These are phyloP conservation scores for Calonectria honghensis DNA, from an alignment of 2,329 filamentous ascomycete species.

Conservation along the genomic window DNA sequence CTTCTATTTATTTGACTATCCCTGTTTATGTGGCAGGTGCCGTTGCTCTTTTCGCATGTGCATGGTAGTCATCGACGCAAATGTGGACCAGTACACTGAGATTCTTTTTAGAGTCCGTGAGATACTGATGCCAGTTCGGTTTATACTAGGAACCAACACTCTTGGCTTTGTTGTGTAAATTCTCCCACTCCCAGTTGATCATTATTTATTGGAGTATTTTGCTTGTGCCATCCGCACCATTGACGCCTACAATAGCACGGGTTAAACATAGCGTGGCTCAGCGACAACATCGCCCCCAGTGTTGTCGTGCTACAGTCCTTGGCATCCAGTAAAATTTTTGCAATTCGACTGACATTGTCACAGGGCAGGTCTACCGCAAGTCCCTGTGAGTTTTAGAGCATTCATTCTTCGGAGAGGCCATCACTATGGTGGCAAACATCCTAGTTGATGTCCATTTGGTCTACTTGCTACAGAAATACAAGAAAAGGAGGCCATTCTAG, in stretches of 20 bases:
- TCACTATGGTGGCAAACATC: not conserved
- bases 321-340: constrained; percentile 63
- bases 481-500: not conserved
- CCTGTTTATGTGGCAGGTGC: constrained; percentile 70
- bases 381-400: constrained; percentile 43
- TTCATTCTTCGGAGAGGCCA: not conserved
- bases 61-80: constrained; percentile 66
- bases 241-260: constrained; percentile 66
- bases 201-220: constrained; percentile 53
- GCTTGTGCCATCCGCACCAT: constrained; percentile 63
- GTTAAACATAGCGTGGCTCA: constrained; percentile 66
- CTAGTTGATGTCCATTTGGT: not conserved
- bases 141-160: not conserved
- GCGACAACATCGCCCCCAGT: constrained; percentile 64
- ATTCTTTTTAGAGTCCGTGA: not conserved
- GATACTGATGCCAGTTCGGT: no score
- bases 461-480: not conserved
- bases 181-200: constrained; percentile 53
- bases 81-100: not conserved
- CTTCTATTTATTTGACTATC: constrained; percentile 70
- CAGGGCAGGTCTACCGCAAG: constrained; percentile 57
- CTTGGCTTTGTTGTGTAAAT: constrained; percentile 65
- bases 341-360: constrained; percentile 58
- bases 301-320: constrained; percentile 63
- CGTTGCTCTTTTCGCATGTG: constrained; percentile 63